Evolutionary conservation across 2,329 filamentous ascomycete species (phyloP), one percentile per base, ranked within the genome.

Genomic region (Diaporthe citriasiana): DNA sequence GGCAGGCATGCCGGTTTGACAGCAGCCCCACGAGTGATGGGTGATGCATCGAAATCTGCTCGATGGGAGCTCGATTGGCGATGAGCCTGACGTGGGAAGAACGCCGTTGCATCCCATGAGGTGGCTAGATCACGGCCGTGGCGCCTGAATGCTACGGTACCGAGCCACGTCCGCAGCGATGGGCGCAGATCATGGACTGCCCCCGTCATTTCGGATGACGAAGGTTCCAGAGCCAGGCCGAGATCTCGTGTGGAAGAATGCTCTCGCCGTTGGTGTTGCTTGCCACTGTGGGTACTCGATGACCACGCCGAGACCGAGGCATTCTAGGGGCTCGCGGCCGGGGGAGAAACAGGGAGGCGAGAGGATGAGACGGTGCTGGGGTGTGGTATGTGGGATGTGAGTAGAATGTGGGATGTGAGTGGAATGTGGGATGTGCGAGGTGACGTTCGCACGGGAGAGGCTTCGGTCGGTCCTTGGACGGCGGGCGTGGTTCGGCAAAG

Each of bases 201-300:
- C 63, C 47, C 63, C 45, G 63, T 68, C 63, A 68, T 68, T 68
- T 68, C 63, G 63, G 63, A 68, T 68, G 63, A 53, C 63, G 47
- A 68, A 68, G 33, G 45, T 68, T 68, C 63, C 63, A 68, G 63
- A 40, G 63, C 47, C 12, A 53, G 45, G 47, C 47, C 17, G 63
- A 68, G 47, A 53, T 53, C 3, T 53, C 47, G 47, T 22, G 30
- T 68, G 45, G 47, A 27, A 68, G 17, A 53, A 51, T 40, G 33
- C 63, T 15, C 63, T 66, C 45, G 47, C 33, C 19, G 30, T 66
- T 51, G 63, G n/a, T 53, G 22, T 25, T 68, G 33, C 63, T 68
- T 53, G 47, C 63, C 63, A 68, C 47, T 33, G 47, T 68, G 63
- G 63, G 45, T 50, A 50, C 10, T 40, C 63, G n/a, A 68, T 68